Evolutionary conservation across 2,329 filamentous ascomycete genomes (phyloP).

Genomic region (Nothophoma quercina): DNA sequence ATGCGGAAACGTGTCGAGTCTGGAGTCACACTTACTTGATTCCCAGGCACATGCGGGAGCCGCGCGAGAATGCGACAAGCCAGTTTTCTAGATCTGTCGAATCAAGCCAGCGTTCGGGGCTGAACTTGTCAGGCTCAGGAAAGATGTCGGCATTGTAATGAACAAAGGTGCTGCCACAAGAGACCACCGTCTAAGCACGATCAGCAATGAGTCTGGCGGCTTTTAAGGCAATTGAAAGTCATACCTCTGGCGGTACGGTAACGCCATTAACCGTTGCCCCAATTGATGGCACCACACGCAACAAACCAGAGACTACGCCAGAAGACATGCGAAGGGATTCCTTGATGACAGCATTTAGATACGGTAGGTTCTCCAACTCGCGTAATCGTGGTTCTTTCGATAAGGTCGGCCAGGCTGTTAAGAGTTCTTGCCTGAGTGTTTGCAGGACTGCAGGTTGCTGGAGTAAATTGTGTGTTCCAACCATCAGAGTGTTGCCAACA

Average conservation of each 20-base stretch:
- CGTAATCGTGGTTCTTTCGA: constrained; percentile 37
- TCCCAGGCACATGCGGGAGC: constrained; percentile 44
- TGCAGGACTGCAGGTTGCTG: constrained; percentile 41
- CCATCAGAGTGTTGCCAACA: constrained; percentile 52
- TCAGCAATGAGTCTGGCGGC: neutral
- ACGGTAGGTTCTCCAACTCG: constrained; percentile 48
- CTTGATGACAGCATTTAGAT: constrained; percentile 49
- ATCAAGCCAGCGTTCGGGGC: constrained; percentile 45
- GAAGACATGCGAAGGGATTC: constrained; percentile 50
- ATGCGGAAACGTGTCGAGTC: neutral
- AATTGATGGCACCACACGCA: constrained; percentile 31
- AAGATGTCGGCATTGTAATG: constrained; percentile 45
- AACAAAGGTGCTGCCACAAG: constrained; percentile 43
- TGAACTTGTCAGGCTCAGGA: constrained; percentile 37
- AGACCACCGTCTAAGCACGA: constrained; percentile 31
- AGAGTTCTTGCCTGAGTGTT: constrained; percentile 51
- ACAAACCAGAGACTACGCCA: constrained; percentile 40
- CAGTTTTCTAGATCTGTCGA: constrained; percentile 35
- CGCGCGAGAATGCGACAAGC: constrained; percentile 46
- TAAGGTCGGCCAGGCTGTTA: constrained; percentile 47
- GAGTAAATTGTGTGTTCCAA: constrained; percentile 54
- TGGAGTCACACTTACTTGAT: constrained; percentile 38
- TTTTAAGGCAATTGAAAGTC: neutral
- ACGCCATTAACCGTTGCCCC: constrained; percentile 33
- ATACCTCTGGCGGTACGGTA: constrained; percentile 30